Base-by-base conservation (phyloP, 2,329 filamentous ascomycete genomes). In the Alternaria incomplexa region DNA sequence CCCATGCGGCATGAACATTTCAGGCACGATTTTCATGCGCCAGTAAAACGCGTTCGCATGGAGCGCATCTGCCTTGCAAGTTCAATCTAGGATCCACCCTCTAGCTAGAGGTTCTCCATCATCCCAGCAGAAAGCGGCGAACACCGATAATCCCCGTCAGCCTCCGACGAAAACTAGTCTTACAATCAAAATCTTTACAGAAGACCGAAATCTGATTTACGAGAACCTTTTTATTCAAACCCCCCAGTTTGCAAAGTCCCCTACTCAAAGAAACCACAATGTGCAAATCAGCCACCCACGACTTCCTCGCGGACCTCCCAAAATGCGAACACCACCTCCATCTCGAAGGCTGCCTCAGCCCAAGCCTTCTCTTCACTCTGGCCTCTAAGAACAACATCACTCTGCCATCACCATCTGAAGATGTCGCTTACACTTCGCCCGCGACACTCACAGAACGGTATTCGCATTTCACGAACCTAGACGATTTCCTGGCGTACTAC, bases 321-420 rank as follows among this genome's bases (percentile, higher is more conserved):
- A 94, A 94, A 83, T 92, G 90, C 80, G 92, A 95, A 78, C 91
- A 93, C 75, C 92, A 94, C 80, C 86, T 94, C 57, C 92, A 95
- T 76, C 85, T 95, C 32, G 91, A 94, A 79, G 92, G 92, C 58
- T 90, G 90, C 12, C 85, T 95, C 40, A 88, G 89, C 44, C 90
- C 91, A 1, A 81, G 85, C 58, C 83, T 93, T 43, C 87, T 93
- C 65, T 94, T 93, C 82, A 74, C 83, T 28, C 87, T 95, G 6
- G 90, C 92, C 6, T 76, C 81, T 36, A 87, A 87, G 73, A 93
- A 95, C 83, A 82, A 82, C 58, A 86, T 93, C 70, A 43, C 82
- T 3, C 84, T 94, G 4, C 80, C 83, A 2, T 73, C 75, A 32
- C 79, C 82, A 3, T 71, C 75, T 23, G 81, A 83, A 36, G 88